Evolutionary conservation across 495 filamentous ascomycete species (phyloP).

Genomic region (Tetracladium marchalianum): DNA sequence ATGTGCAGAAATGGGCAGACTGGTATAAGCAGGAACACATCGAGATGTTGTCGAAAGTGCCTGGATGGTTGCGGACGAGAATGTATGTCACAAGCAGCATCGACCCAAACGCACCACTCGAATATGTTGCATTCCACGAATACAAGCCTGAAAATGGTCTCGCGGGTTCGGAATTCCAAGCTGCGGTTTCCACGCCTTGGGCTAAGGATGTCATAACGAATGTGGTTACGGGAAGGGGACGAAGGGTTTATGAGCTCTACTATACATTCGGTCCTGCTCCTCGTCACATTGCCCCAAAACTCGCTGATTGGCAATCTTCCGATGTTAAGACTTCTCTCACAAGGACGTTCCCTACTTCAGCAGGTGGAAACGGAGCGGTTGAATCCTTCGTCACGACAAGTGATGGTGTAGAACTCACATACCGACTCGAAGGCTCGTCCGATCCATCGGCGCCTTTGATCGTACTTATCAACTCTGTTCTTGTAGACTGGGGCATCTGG

Average conservation of each 20-base stretch:
- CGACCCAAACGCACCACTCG: constrained; percentile 38
- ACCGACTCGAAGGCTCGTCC: constrained; percentile 62
- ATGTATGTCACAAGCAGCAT: constrained; percentile 49
- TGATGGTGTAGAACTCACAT: constrained; percentile 59
- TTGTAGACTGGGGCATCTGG: constrained; percentile 68
- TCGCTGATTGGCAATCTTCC: constrained; percentile 31
- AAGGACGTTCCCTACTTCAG: constrained; percentile 36
- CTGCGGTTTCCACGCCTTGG: constrained; percentile 49
- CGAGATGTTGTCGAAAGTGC: constrained; percentile 56
- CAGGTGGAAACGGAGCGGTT: constrained; percentile 37
- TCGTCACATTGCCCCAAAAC: constrained; percentile 43
- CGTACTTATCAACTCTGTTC: constrained; percentile 65
- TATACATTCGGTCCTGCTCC: constrained; percentile 70
- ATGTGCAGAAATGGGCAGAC: constrained; percentile 44
- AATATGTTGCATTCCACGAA: constrained; percentile 60
- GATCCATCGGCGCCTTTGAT: constrained; percentile 56
- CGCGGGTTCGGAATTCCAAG: constrained; percentile 50
- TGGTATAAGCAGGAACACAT: constrained; percentile 71
- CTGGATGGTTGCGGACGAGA: constrained; percentile 66
- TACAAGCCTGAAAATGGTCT: constrained; percentile 56
- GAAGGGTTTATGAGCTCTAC: constrained; percentile 57
- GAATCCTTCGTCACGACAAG: constrained; percentile 54
- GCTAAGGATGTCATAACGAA: constrained; percentile 41
- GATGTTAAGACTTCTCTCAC: constrained; percentile 33
- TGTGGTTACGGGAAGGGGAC: constrained; percentile 43